Percentiles rank a stretch among this genome's conserved stretches.
phyloP scores from a whole-genome alignment of 331 rosid species.

The Rhamnella rubrinervis region DNA sequence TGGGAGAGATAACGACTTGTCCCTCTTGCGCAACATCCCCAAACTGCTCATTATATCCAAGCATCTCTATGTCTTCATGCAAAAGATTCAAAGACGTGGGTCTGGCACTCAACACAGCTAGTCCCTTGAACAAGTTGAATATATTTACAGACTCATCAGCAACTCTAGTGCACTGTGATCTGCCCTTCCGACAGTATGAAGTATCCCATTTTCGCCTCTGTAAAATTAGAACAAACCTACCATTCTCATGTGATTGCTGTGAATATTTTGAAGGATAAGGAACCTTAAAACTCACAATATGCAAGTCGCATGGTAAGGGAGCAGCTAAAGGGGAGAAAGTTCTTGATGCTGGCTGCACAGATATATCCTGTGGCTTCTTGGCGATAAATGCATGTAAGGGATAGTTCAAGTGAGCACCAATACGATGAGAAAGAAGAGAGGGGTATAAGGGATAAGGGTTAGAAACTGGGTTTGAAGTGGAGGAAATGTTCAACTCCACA shows the following conservation, averaged over 20 bases:
- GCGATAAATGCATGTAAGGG: constrained; percentile 77
- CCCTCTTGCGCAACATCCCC: constrained; percentile 72
- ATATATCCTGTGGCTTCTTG: constrained; percentile 59
- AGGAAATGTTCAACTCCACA: constrained; percentile 65
- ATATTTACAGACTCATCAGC: constrained; percentile 66
- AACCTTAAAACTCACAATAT: constrained; percentile 88
- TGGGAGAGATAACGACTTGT: constrained; percentile 65
- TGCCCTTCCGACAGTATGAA: constrained; percentile 80
- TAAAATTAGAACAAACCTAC: constrained; percentile 65
- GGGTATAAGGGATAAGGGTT: constrained; percentile 59
- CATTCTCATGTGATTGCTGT: constrained; percentile 53
- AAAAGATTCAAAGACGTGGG: constrained; percentile 78
- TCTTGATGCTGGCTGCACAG: constrained; percentile 58
- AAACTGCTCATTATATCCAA: constrained; percentile 64
- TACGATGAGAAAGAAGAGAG: constrained; percentile 80
- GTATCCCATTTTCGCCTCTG: constrained; percentile 81
- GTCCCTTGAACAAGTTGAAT: constrained; percentile 61
- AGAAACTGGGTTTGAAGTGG: constrained; percentile 47
- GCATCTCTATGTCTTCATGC: constrained; percentile 78
- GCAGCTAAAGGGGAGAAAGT: constrained; percentile 76
- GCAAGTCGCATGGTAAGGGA: constrained; percentile 91
- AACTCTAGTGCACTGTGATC: constrained; percentile 67
- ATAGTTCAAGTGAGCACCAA: constrained; percentile 77
- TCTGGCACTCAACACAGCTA: constrained; percentile 51
- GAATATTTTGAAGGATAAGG: constrained; percentile 70